Conservation (phyloP, 257 asterid species). For the Cordia subcordata region DNA sequence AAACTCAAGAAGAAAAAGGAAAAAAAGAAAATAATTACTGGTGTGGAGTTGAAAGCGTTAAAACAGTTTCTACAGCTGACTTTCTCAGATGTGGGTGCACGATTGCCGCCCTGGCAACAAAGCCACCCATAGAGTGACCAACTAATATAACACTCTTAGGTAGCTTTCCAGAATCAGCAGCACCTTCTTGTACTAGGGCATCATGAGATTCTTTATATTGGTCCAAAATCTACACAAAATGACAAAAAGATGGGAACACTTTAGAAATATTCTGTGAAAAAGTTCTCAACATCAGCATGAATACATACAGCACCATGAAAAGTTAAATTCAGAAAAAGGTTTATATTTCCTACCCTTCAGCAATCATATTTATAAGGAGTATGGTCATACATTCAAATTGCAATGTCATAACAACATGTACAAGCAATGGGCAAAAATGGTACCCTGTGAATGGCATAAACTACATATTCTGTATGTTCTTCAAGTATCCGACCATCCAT, state of each 20-base stretch:
- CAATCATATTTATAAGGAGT: background rate
- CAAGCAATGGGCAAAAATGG: slow-evolving; percentile 20
- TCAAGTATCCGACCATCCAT: slow-evolving; percentile 98
- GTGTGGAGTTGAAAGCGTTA: slow-evolving; percentile 95
- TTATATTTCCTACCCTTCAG: background rate
- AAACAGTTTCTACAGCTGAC: slow-evolving; percentile 81
- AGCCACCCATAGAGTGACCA: slow-evolving; percentile 99
- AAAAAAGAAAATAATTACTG: slow-evolving; percentile 45
- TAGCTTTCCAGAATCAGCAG: slow-evolving; percentile 47
- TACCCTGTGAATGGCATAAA: slow-evolving; percentile 97
- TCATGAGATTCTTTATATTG: slow-evolving; percentile 65
- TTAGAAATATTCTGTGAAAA: too few relatives aligned
- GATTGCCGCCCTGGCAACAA: slow-evolving; percentile 94
- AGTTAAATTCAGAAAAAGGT: background rate
- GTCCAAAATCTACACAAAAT: slow-evolving; percentile 36
- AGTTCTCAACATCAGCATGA: too few relatives aligned
- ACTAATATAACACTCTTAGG: slow-evolving; percentile 89
- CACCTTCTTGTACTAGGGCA: slow-evolving; percentile 65
- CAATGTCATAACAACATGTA: background rate
- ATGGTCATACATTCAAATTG: background rate
- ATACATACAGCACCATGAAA: background rate
- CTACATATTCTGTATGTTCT: slow-evolving; percentile 95
- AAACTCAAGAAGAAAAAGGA: slow-evolving; percentile 5
- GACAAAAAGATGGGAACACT: background rate
- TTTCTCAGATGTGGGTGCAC: slow-evolving; percentile 86